A percentile compares a stretch with the other conserved stretches of the same genome.
Conservation (phyloP, 1,139 yeast species). For the Zygosaccharomyces sapae region DNA sequence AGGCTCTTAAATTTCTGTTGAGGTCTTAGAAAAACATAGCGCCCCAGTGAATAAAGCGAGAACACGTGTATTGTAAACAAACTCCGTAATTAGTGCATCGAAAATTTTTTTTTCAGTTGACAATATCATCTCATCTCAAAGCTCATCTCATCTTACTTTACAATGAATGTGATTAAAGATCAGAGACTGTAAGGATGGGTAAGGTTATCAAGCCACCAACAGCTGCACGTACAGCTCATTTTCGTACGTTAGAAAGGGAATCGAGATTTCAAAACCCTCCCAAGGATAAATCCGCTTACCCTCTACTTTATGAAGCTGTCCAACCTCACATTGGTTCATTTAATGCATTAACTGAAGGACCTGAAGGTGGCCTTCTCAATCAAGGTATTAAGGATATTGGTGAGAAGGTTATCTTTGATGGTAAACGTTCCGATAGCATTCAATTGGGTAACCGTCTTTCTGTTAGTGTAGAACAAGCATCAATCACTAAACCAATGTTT, state of each 20-base stretch:
- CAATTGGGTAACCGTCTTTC: slow-evolving; percentile 77
- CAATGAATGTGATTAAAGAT: slow-evolving; percentile 2
- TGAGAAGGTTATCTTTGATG: slow-evolving; percentile 75
- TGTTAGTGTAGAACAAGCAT: slow-evolving; percentile 80
- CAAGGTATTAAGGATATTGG: slow-evolving; percentile 89
- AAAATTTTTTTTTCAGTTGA: slow-evolving; percentile 12
- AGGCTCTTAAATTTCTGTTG: slow-evolving; percentile 27
- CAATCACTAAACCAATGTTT: slow-evolving; percentile 74
- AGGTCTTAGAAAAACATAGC: background rate
- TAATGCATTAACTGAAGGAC: slow-evolving; percentile 88
- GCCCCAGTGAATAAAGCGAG: background rate
- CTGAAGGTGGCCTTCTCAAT: slow-evolving; percentile 77
- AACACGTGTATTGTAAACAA: background rate
- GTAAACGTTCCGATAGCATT: slow-evolving; percentile 38
- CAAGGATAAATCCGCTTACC: slow-evolving; percentile 74
- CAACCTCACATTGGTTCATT: slow-evolving; percentile 95
- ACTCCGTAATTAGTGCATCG: slow-evolving; percentile 3
- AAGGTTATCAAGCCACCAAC: slow-evolving; percentile 31
- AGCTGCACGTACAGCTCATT: slow-evolving; percentile 44
- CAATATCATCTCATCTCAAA: slow-evolving; percentile 24
- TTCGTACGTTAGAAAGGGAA: slow-evolving; percentile 87
- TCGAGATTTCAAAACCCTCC: slow-evolving; percentile 84
- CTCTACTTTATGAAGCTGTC: slow-evolving; percentile 81
- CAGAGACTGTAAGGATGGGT: slow-evolving; percentile 21
- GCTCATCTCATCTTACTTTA: slow-evolving; percentile 10